Evolutionary conservation across 2,329 filamentous ascomycete genomes (phyloP), one percentile per base, ranked within the genome.

Genomic region (Colletotrichum theobromicola): DNA sequence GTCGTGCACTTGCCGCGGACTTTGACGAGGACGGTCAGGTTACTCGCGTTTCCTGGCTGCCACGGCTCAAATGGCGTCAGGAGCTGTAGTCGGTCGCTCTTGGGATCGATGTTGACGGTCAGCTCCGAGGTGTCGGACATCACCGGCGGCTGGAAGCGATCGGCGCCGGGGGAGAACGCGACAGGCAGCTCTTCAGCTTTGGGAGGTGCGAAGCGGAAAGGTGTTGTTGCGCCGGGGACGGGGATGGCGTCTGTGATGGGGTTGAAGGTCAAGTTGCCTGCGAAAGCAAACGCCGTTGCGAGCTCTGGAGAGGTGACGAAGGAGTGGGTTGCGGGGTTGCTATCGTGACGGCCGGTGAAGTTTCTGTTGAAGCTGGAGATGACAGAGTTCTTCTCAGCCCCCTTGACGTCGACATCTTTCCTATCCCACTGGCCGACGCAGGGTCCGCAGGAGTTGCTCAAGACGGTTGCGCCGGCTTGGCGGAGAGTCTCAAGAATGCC

Each of bases 221-320:
- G 50, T 4, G 57, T 26, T 6, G 64, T 42, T 7, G 69, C 65
- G 12, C 66, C 57, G n/a, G 67, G 62, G 1, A 76, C 34, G 5
- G 70, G 46, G 9, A 82, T 76, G 2, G 77, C 72, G 46, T 83
- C 81, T 18, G 75, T 79, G 2, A 75, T 66, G 1, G 81, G 82
- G 58, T 84, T 81, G 67, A 83, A 82, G 15, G 75, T 73, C 55
- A 87, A 81, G 4, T 80, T 75, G 46, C 84, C 85, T 18, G 84
- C 82, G 76, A 84, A 83, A 60, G 82, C 83, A 79, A 85, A 79
- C 37, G 83, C 85, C 13, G 85, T 85, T 28, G 85, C 86, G 68
- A 88, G 80, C 70, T 88, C 86, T 24, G 86, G 86, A 4, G 86
- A 88, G 18, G 86, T 84, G 60, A 88, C 84, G 75, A 88, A 88